Base-by-base conservation (phyloP, 495 filamentous ascomycete genomes). In the Thermothielavioides terrestris region DNA sequence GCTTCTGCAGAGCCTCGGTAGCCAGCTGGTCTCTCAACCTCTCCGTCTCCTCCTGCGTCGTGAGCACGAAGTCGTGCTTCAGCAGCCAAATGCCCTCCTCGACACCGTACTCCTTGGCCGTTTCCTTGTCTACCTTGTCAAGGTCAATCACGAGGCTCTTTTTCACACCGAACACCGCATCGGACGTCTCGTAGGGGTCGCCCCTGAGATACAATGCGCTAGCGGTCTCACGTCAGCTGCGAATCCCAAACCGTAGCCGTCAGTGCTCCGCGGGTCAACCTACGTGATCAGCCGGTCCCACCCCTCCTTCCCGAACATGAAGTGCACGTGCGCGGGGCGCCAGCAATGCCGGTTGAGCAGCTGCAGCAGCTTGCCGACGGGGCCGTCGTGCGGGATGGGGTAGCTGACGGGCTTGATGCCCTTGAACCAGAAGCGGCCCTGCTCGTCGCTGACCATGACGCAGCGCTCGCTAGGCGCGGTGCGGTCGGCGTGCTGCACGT, bases 141-240 rank as follows among this genome's bases (percentile, higher is more conserved):
- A 90, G 69, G 45, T 89, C 85, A 12, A 94, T 75, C 17, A 91
- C 71, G 8, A 95, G 71, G 7, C 83, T 86, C 61, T 87, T 73
- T 65, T 97, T 95, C 42, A 95, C 90, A 18, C 91, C 90, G 54
- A 95, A 95, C 32, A 95, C 90, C 0, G 89, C 86, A 60, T 97
- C 90, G 1, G 86, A 88, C 2, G 82, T 88, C 67, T 92, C 89
- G 60, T 94, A 95, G 1, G 86, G 87, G 56, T 95, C 89, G 26
- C 81, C 82, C 3, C 85, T 79, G 53, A 90, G 69, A 58, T 92
- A 97, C 1, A 97, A 74, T 1, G 89, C 86, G 7, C 81, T 85
- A 26, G 52, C 49, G 37, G 17, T 21, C 41, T 22, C 15, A 22
- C 12, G 37, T 46, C 26, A 56, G 15, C n/a, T n/a, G n/a, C n/a